Conservation (phyloP, 495 filamentous ascomycete genomes). For the Aspergillus diversus region DNA sequence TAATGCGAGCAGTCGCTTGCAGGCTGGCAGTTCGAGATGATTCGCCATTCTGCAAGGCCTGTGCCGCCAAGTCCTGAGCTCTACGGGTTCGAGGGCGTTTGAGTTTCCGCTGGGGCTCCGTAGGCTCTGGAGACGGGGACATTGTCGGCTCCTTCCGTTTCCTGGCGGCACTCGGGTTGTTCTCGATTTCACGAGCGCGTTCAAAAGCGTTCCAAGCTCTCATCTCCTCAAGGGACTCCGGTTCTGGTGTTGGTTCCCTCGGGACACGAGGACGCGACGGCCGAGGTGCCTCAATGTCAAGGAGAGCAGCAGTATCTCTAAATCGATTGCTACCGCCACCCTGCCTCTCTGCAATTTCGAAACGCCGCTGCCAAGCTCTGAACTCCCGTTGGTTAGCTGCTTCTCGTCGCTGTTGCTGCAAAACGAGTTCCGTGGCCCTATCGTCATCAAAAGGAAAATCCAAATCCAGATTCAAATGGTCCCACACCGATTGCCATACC, state of each 20-base stretch:
- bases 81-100: constrained; percentile 80
- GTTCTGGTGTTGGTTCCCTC: constrained; percentile 53
- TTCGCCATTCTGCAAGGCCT: constrained; percentile 49
- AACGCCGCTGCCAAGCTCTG: constrained; percentile 74
- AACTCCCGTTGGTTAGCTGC: constrained; percentile 68
- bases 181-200: constrained; percentile 72
- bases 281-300: constrained; percentile 51
- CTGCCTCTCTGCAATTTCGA: constrained; percentile 77
- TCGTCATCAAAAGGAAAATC: constrained; percentile 90
- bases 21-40: constrained; percentile 45
- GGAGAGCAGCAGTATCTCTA: constrained; percentile 58
- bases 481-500: constrained; percentile 70
- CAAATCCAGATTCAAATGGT: constrained; percentile 74
- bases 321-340: constrained; percentile 71
- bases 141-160: constrained; percentile 82
- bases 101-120: constrained; percentile 72
- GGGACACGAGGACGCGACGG: constrained; percentile 51
- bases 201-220: constrained; percentile 90
- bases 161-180: constrained; percentile 51
- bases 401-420: constrained; percentile 60
- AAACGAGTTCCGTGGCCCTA: constrained; percentile 47
- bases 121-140: constrained; percentile 66
- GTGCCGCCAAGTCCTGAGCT: constrained; percentile 50
- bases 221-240: constrained; percentile 76
- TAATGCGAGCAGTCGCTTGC: constrained; percentile 32